Base-by-base conservation (phyloP, 371 early-diverging fungal species). In the Apophysomyces sp. region DNA sequence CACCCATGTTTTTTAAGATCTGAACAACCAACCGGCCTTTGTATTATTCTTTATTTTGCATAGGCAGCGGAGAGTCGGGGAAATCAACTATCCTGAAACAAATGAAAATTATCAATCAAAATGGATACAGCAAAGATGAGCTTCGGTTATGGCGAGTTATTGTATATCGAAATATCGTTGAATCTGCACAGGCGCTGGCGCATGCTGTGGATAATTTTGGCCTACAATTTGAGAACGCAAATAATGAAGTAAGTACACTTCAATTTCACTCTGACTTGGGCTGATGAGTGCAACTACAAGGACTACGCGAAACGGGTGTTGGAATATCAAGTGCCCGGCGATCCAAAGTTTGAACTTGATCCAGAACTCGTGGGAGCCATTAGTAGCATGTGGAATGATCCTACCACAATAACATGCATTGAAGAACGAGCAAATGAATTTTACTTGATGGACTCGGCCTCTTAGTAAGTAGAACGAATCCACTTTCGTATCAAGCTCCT, bases 71-170 rank as follows among this genome's bases (percentile, higher is more conserved):
- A 60, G 94, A 94, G 73, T 91, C 92, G 34, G 94, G 94, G 58
- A 93, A 93, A 73, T 89, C 89, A 34, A 94, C 94, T 51, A 89
- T 94, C 60, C 83, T 93, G 30, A 94, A 94, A 62, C 94, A 94
- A 72, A 92, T 94, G 92, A 92, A 91, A 68, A 88, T 95, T 65
- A 92, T 95, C 66, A 91, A 94, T 69, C 92, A 91, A 64, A 83
- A 85, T 44, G 95, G 94, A 4, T 97, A 89, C 73, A 82, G 81
- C n/a, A 76, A 82, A 53, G 86, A 87, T 53, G 96, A 96, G 62
- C 82, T 91, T 8, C 74, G 74, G 57, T 69, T 82, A 39, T 93
- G 82, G 76, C 78, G 87, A 40, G 74, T 84, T 59, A 86, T 86
- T 5, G 85, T 95, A 53, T 86, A 87, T 67, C 82, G 86, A 54